phyloP scores from a whole-genome alignment of 2,329 filamentous ascomycete genomes.

The Verticillium longisporum region DNA sequence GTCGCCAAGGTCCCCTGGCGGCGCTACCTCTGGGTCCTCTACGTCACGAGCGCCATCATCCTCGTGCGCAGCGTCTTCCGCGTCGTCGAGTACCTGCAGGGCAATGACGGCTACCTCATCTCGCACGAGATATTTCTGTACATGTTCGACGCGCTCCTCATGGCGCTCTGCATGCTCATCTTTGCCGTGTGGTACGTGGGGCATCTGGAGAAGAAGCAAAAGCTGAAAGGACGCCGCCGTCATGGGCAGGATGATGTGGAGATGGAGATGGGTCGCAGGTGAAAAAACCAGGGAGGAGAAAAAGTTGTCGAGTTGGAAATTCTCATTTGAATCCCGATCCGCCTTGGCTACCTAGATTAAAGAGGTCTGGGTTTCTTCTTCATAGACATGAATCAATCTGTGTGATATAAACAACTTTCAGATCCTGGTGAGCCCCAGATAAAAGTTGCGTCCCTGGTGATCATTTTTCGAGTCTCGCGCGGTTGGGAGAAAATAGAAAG shows the following conservation, averaged over 20 bases:
- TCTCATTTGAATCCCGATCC: background rate
- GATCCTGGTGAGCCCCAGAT: too few species aligned
- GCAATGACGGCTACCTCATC: constrained; percentile 35
- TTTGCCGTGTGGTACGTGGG: constrained; percentile 2
- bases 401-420: too few species aligned
- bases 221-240: background rate
- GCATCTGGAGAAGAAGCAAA: background rate
- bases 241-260: background rate
- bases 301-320: background rate
- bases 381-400: too few species aligned
- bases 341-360: too few species aligned
- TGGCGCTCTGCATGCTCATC: constrained; percentile 40
- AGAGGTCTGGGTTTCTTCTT: too few species aligned
- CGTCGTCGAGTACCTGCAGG: constrained; percentile 48
- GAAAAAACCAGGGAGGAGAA: background rate
- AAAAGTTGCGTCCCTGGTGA: too few species aligned
- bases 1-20: constrained; percentile 17
- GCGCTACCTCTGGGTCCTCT: constrained; percentile 39
- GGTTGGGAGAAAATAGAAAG: too few species aligned
- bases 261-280: background rate
- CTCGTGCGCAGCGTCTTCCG: constrained; percentile 49
- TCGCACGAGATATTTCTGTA: constrained; percentile 55
- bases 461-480: too few species aligned
- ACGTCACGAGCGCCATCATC: constrained; percentile 42
- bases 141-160: constrained; percentile 47